Base-by-base conservation (phyloP, 176 grass and related monocot genomes). In the Eremochloa ophiuroides region DNA sequence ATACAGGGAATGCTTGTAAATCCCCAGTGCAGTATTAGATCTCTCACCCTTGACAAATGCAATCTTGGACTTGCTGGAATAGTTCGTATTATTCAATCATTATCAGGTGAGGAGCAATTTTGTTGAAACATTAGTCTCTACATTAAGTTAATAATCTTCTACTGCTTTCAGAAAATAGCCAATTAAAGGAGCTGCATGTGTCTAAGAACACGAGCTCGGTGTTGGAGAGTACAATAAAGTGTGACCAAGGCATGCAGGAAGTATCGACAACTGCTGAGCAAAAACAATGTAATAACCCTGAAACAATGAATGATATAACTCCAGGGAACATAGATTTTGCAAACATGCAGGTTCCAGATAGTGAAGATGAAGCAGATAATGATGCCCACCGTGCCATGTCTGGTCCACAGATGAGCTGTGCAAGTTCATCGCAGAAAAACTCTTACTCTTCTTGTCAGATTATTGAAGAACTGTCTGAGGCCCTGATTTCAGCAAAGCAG, bases 261-360 rank as follows among this genome's bases (percentile, higher is more conserved):
- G 71, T 56, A 26, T 87, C 76, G 61, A 73, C 51, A 37, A 47
- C 55, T 77, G 68, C 59, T 66, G n/a, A 34, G 13, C 55, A 64
- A 82, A 85, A 76, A 58, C 42, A 76, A 8, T n/a, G 30, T 18
- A 40, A 66, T 22, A 65, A 29, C 10, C 69, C 48, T 12, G 59
- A 74, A 77, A 38, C 69, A 66, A 62, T 9, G 14, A 76, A 70
- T 47, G 20, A 62, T 30, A 18, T 43, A 74, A 66, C 76, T 69
- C 76, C 11, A 15, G 66, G 62, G 48, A 79, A 76, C 6, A 39
- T 71, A 42, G 82, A 80, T 55, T 71, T 63, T 37, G 75, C 71
- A 11, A 83, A 87, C 35, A 89, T 98, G 87, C 61, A 82, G 88
- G 90, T 98, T 75, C 69, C 96, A 6, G 96, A 95, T 62, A 98